Percentiles rank a stretch among this genome's conserved stretches.
Conservation (phyloP, 2,329 filamentous ascomycete genomes). For the Paecilomyces sp. region DNA sequence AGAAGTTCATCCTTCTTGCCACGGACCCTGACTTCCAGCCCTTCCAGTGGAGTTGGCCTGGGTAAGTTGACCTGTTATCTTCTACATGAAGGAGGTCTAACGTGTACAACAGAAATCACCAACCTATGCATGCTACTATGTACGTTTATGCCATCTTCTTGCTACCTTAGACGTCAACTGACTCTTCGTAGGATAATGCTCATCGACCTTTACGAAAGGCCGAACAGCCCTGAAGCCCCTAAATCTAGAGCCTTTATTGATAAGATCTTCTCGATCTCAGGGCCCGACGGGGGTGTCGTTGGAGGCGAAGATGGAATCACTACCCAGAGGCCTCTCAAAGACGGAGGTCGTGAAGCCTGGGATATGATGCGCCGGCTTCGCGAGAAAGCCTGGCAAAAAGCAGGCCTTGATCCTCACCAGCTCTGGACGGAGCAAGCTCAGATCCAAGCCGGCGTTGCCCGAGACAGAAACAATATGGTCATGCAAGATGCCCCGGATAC, state of each 20-base stretch:
- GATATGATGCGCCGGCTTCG: constrained; percentile 41
- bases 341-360: constrained; percentile 43
- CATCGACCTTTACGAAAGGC: constrained; percentile 42
- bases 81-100: constrained; percentile 7
- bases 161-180: background rate
- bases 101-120: constrained; percentile 24
- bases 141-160: constrained; percentile 9
- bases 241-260: constrained; percentile 41
- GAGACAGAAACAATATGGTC: constrained; percentile 7
- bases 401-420: constrained; percentile 38
- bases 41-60: constrained; percentile 44
- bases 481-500: background rate
- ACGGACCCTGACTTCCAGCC: constrained; percentile 41
- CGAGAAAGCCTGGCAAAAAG: constrained; percentile 42
- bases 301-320: constrained; percentile 39
- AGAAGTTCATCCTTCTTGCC: constrained; percentile 42
- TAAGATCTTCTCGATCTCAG: constrained; percentile 38
- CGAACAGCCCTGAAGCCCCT: constrained; percentile 37
- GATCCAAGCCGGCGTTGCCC: constrained; percentile 26
- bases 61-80: constrained; percentile 15
- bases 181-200: constrained; percentile 35
- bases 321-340: constrained; percentile 36
- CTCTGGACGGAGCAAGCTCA: constrained; percentile 43
- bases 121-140: constrained; percentile 40
- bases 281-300: constrained; percentile 39